These are phyloP conservation scores for Oenanthe javanica DNA, from an alignment of 140 eudicot genomes.

Conservation along the genomic window DNA sequence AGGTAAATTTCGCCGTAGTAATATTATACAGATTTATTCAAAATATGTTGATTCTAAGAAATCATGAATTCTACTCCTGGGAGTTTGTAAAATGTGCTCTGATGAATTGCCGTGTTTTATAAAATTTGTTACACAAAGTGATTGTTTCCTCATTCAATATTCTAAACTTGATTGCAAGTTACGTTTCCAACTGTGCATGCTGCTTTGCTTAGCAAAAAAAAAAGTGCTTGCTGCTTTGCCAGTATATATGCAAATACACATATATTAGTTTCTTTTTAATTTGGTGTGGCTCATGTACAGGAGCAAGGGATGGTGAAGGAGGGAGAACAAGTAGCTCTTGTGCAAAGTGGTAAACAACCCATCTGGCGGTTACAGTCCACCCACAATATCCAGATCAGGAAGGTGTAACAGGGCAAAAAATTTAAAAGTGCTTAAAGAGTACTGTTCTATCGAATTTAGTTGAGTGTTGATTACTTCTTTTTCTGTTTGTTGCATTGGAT, in stretches of 20 bases:
- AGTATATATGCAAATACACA: background rate
- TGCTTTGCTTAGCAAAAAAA: background rate
- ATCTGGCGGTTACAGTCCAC: conserved; percentile 96
- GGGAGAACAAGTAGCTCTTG: conserved; percentile 94
- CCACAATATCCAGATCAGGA: conserved; percentile 88
- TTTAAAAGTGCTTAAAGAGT: background rate
- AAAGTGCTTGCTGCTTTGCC: background rate
- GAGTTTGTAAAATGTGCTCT: background rate
- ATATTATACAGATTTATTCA: background rate
- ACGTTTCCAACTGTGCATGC: background rate
- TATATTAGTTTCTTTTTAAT: background rate
- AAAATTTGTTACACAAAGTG: background rate
- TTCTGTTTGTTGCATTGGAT: background rate
- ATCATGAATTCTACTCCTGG: background rate
- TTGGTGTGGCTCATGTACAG: conserved; percentile 27
- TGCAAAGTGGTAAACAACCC: conserved; percentile 89
- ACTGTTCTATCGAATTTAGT: background rate
- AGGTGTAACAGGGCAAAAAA: conserved; percentile 33
- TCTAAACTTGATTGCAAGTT: background rate
- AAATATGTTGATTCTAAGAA: background rate
- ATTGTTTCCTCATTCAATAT: conserved; percentile 1
- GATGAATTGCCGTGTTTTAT: background rate
- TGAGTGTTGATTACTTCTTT: background rate
- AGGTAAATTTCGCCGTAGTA: conserved; percentile 32
- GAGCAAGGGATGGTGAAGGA: conserved; percentile 92